Evolutionary conservation across 2,329 filamentous ascomycete species (phyloP).

Genomic region (Exophiala calicioides): DNA sequence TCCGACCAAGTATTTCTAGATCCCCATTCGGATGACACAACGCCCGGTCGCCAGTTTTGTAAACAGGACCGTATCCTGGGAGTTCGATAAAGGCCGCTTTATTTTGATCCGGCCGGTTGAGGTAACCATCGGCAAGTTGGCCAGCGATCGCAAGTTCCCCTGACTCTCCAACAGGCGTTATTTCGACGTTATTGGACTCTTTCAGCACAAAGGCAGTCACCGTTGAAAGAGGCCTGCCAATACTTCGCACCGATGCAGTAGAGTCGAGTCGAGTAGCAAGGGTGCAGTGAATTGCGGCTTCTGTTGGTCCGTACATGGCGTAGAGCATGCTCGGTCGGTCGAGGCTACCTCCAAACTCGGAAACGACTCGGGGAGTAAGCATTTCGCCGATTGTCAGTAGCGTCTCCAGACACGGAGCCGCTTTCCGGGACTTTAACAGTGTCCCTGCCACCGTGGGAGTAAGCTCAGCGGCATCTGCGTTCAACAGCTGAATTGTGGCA

Average conservation of each 20-base stretch:
- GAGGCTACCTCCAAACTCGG: slow-evolving; percentile 70
- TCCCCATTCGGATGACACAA: slow-evolving; percentile 65
- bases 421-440: slow-evolving; percentile 66
- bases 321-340: slow-evolving; percentile 67
- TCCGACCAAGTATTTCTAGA: slow-evolving; percentile 80
- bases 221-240: slow-evolving; percentile 76
- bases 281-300: slow-evolving; percentile 89
- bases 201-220: slow-evolving; percentile 74
- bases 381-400: slow-evolving; percentile 91
- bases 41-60: slow-evolving; percentile 84
- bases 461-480: slow-evolving; percentile 81
- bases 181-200: slow-evolving; percentile 46
- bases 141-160: slow-evolving; percentile 84
- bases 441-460: slow-evolving; percentile 85
- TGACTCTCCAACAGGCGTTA: slow-evolving; percentile 66
- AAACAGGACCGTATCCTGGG: slow-evolving; percentile 65
- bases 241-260: slow-evolving; percentile 63
- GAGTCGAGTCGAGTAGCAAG: slow-evolving; percentile 64
- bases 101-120: slow-evolving; percentile 79
- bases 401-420: slow-evolving; percentile 67
- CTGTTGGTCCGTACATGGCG: slow-evolving; percentile 93
- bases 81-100: slow-evolving; percentile 68
- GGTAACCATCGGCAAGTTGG: slow-evolving; percentile 77
- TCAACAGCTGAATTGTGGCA: slow-evolving; percentile 61
- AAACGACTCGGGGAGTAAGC: slow-evolving; percentile 74